These are phyloP conservation scores for Saccharomycopsis schoenii DNA, from an alignment of 805 yeast species.

Conservation along the genomic window DNA sequence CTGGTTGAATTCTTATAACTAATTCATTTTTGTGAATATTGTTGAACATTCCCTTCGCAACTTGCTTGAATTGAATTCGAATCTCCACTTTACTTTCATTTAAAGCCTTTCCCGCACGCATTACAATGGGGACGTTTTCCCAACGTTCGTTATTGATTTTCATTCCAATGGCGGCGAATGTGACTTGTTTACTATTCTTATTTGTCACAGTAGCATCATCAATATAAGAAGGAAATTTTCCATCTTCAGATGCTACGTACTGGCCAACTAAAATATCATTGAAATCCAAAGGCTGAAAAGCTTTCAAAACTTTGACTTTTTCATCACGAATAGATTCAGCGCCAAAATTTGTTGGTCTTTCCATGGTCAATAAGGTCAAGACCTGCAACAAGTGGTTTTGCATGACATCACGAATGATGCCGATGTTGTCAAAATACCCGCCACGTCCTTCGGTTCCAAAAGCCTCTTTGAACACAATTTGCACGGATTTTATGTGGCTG, in stretches of 20 bases:
- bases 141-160: constrained; percentile 87
- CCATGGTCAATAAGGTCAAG: constrained; percentile 86
- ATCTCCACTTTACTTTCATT: constrained; percentile 93
- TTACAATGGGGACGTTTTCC: constrained; percentile 94
- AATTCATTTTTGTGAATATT: constrained; percentile 84
- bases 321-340: constrained; percentile 95
- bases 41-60: constrained; percentile 71
- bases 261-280: constrained; percentile 78
- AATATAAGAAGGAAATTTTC: constrained; percentile 77
- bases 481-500: constrained; percentile 67
- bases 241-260: constrained; percentile 76
- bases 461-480: constrained; percentile 92
- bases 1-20: constrained; percentile 89
- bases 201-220: constrained; percentile 82
- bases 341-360: constrained; percentile 82
- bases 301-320: constrained; percentile 84
- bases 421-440: constrained; percentile 91
- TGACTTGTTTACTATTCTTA: constrained; percentile 73
- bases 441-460: constrained; percentile 99
- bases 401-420: constrained; percentile 96
- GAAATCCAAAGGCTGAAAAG: constrained; percentile 57
- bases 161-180: constrained; percentile 79
- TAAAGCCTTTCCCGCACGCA: constrained; percentile 97
- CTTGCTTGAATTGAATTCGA: constrained; percentile 83
- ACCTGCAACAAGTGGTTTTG: constrained; percentile 95